Percentiles rank a stretch among this genome's conserved stretches.
These are phyloP conservation scores for Calonectria pauciramosa DNA, from an alignment of 2,329 filamentous ascomycete species.

Conservation along the genomic window DNA sequence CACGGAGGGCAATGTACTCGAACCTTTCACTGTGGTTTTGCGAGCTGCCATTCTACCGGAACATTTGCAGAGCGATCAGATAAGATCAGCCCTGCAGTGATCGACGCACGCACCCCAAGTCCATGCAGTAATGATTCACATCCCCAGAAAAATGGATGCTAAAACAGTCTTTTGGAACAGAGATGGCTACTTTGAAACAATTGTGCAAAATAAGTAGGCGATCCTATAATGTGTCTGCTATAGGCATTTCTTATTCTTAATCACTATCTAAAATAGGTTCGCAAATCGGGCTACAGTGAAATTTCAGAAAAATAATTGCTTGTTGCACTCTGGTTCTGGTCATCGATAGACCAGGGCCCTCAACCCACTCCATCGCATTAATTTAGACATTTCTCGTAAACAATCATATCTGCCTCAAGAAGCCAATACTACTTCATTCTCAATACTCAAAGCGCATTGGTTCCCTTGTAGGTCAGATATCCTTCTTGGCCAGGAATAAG, in stretches of 20 bases:
- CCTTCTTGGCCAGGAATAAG: background rate
- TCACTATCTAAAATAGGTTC: no score
- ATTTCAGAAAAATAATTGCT: no score
- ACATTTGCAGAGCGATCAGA: background rate
- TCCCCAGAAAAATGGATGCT: background rate
- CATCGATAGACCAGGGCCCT: no score
- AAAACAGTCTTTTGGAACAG: background rate
- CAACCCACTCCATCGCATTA: no score
- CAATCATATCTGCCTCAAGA: no score
- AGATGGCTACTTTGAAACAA: background rate
- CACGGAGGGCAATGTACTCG: no score
- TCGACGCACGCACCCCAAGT: background rate
- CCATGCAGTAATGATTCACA: background rate
- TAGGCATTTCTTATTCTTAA: background rate
- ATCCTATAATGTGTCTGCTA: background rate
- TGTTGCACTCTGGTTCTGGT: no score
- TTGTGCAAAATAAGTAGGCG: background rate
- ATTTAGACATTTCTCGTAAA: no score
- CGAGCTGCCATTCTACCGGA: no score
- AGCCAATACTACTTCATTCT: no score
- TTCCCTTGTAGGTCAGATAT: background rate
- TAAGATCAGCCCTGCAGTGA: background rate
- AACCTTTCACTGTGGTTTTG: no score
- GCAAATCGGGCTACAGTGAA: no score
- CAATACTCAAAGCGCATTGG: background rate